Conservation (phyloP, 345 rosid genomes). For the Heritiera fomes region DNA sequence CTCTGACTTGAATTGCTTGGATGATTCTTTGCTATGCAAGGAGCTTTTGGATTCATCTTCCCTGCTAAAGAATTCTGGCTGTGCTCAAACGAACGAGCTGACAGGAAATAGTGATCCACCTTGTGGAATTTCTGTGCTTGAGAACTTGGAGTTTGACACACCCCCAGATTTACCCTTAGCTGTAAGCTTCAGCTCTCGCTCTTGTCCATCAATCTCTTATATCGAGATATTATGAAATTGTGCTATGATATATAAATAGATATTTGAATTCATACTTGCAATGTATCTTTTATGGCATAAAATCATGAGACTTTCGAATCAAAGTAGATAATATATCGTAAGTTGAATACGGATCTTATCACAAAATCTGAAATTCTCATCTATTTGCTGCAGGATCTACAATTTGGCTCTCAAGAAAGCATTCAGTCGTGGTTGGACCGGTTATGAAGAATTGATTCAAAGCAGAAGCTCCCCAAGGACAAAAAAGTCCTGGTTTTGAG, state of each 20-base stretch:
- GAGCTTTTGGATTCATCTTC: slow-evolving; percentile 49
- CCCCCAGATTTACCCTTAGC: slow-evolving; percentile 67
- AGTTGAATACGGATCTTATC: not conserved
- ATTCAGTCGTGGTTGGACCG: slow-evolving; percentile 65
- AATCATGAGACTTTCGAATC: no score
- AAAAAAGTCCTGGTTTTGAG: slow-evolving; percentile 20
- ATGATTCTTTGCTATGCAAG: slow-evolving; percentile 52
- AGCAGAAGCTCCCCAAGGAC: not conserved
- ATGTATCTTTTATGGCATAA: no score
- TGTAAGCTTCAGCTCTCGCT: slow-evolving; percentile 45
- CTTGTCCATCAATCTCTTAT: not conserved
- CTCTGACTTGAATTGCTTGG: slow-evolving; percentile 35
- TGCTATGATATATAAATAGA: no score
- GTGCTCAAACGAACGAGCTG: slow-evolving; percentile 17
- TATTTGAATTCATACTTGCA: no score
- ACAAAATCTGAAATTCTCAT: not conserved
- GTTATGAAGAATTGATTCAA: slow-evolving; percentile 34
- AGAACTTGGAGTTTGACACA: slow-evolving; percentile 63
- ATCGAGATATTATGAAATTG: no score
- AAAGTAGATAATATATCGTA: no score
- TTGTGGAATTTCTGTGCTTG: slow-evolving; percentile 60
- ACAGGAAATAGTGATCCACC: slow-evolving; percentile 25
- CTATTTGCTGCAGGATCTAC: slow-evolving; percentile 46
- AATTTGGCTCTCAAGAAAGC: slow-evolving; percentile 77
- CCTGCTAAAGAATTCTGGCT: slow-evolving; percentile 24